Conservation (phyloP, 345 rosid species). For the Eucalyptus shirleyi region DNA sequence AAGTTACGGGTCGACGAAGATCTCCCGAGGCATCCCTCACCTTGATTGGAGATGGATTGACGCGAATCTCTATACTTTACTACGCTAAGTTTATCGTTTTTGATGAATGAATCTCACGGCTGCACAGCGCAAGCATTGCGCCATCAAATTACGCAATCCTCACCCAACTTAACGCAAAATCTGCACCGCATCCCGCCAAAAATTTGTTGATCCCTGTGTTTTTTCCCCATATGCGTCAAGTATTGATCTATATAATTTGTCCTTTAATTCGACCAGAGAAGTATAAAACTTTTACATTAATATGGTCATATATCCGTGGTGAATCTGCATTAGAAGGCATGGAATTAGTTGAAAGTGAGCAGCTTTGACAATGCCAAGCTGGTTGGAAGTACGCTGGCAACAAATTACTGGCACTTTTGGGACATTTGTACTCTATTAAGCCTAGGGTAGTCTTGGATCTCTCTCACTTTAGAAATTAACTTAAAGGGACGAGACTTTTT, state of each 20-base stretch:
- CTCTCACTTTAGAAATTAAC: no score
- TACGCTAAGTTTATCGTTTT: background rate
- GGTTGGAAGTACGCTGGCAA: no score
- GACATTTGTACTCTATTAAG: no score
- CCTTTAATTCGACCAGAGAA: background rate
- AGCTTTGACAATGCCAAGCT: rapidly evolving
- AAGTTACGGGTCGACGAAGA: no score
- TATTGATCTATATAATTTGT: no score
- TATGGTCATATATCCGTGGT: no score
- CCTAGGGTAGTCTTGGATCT: no score
- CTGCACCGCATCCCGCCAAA: background rate
- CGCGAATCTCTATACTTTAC: background rate
- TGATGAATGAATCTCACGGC: background rate
- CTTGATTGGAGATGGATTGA: background rate
- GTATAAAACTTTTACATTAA: background rate
- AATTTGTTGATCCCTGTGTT: no score
- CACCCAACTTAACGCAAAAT: background rate
- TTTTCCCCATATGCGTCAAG: no score
- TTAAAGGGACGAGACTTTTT: no score
- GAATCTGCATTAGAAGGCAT: background rate
- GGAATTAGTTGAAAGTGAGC: background rate
- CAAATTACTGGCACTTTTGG: no score
- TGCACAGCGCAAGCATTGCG: background rate
- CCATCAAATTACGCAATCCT: background rate
- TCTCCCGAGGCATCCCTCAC: no score